Base-by-base conservation (phyloP, 306 rosid species). In the Abrus precatorius region DNA sequence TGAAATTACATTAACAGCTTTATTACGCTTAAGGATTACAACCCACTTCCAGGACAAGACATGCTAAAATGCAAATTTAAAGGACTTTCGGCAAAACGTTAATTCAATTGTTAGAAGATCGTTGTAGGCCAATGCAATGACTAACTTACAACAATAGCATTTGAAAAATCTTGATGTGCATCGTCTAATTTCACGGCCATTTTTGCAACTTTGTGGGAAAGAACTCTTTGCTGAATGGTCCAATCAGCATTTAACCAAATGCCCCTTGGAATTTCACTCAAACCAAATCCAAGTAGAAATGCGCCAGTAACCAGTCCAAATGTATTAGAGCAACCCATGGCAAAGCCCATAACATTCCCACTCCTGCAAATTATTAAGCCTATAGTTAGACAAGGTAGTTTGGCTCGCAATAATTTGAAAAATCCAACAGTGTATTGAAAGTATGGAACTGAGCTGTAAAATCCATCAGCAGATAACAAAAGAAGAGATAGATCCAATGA, bases 261-360 rank as follows among this genome's bases (percentile, higher is more conserved):
- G 45, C 89, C 87, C 79, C 85, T 93, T 36, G 97, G 99, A 86
- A 95, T 95, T 90, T 95, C 99, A 88, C 94, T 91, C 94, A 92
- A 83, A 60, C 99, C 97, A 88, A 92, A 95, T 75, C 99, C 99
- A 76, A 95, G 97, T 73, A 95, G 95, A 86, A 95, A 95, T 55
- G 97, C 99, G 71, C 99, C 99, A 0, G 99, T 95, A 38, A 95
- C 99, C 60, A 95, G 92, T 68, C 99, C 99, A 88, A 95, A 95
- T 72, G 99, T 95, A 84, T 95, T 95, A n/a, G 99, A 95, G 84
- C 97, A 90, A 20, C 89, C 97, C 99, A 95, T 95, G 83, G 99
- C 97, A 47, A 91, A 89, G 44, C 97, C 99, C 76, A 87, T 69
- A 65, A 95, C 71, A 76, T 86, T 80, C 30, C 95, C 91, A 47